A percentile compares a stretch with the other conserved stretches of the same genome.
These are phyloP conservation scores for Claviceps sp. DNA, from an alignment of 2,329 filamentous ascomycete genomes.

Conservation along the genomic window DNA sequence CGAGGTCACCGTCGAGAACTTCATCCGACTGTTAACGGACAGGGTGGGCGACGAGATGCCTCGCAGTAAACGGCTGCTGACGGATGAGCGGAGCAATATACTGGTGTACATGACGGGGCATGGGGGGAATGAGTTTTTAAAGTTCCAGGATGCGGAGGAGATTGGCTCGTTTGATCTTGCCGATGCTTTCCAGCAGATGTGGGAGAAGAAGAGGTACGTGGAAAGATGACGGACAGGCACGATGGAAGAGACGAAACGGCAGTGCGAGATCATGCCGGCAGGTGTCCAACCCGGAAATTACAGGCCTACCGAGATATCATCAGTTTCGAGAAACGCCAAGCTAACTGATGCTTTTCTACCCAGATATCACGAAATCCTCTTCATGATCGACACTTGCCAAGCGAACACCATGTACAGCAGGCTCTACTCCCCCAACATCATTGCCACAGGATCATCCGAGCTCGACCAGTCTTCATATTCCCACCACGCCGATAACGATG, in stretches of 20 bases:
- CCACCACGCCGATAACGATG: conserved; percentile 95
- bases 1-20: conserved; percentile 97
- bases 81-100: conserved; percentile 92
- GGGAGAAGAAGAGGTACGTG: conserved; percentile 87
- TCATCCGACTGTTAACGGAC: conserved; percentile 89
- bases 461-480: conserved; percentile 95
- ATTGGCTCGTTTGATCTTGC: conserved; percentile 93
- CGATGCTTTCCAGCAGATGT: conserved; percentile 98
- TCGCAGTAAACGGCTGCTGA: conserved; percentile 81
- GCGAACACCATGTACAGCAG: conserved; percentile 99
- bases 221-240: too few species aligned
- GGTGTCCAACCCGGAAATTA: too few species aligned
- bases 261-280: too few species aligned
- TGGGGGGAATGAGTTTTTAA: conserved; percentile 92
- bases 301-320: too few species aligned
- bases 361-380: conserved; percentile 90
- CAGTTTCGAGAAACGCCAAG: too few species aligned
- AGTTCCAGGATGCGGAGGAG: conserved; percentile 96
- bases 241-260: background rate
- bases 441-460: conserved; percentile 91
- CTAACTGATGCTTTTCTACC: background rate
- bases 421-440: conserved; percentile 95
- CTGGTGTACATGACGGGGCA: conserved; percentile 99
- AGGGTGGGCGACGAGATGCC: conserved; percentile 91
- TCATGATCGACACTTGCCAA: conserved; percentile 99